A percentile compares a stretch with the other conserved stretches of the same genome.
Evolutionary conservation across 441 rosid species (phyloP).

Genomic region (Adansonia madagascariensis): DNA sequence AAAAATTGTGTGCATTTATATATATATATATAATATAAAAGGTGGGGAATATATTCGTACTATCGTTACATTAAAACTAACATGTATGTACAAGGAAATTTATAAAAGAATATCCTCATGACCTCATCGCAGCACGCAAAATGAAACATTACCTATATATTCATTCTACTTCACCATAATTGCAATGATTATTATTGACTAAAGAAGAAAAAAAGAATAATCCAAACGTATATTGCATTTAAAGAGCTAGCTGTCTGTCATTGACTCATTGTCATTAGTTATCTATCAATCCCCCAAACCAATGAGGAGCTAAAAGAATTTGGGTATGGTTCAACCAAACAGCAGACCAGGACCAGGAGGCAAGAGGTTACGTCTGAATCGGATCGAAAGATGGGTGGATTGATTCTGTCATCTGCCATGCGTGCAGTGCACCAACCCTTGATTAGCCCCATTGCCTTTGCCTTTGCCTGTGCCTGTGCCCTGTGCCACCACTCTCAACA

Average conservation of each 20-base stretch:
- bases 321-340: background rate
- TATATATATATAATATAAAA: background rate
- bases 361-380: slow-evolving; percentile 42
- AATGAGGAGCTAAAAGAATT: background rate
- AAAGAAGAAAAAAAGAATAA: background rate
- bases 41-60: background rate
- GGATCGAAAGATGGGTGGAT: slow-evolving; percentile 28
- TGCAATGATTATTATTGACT: background rate
- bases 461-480: background rate
- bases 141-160: background rate
- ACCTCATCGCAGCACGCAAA: background rate
- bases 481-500: slow-evolving; percentile 33
- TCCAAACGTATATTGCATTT: background rate
- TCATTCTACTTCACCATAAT: background rate
- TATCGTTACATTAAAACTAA: background rate
- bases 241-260: background rate
- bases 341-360: background rate
- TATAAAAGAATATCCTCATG: background rate
- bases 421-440: slow-evolving; percentile 38
- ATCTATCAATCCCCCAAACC: background rate
- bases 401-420: slow-evolving; percentile 27
- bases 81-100: background rate
- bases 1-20: too few relatives aligned
- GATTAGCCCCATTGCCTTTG: background rate
- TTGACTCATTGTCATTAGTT: background rate